phyloP scores from a whole-genome alignment of 352 stramenopile species.

The Phytophthora ramorum region DNA sequence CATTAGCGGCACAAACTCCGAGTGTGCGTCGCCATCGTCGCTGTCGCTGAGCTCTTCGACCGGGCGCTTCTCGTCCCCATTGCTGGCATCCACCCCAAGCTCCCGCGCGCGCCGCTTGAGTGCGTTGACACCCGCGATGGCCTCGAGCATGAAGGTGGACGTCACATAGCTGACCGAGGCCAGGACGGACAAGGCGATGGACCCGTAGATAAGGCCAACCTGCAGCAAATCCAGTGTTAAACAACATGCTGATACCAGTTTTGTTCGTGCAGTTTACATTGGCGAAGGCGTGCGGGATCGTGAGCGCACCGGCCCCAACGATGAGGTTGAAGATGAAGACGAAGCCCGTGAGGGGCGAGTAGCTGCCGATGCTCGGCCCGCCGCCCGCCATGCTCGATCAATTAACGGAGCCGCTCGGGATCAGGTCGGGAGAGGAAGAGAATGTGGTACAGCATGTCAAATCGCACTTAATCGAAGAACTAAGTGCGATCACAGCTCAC shows the following conservation, averaged over 20 bases:
- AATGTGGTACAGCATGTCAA: constrained; percentile 11
- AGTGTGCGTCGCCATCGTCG: constrained; percentile 52
- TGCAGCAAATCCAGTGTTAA: constrained; percentile 17
- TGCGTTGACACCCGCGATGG: constrained; percentile 83
- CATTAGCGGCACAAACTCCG: constrained; percentile 84
- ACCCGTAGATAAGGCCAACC: constrained; percentile 81
- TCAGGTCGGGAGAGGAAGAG: constrained; percentile 14
- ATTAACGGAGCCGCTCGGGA: constrained; percentile 4
- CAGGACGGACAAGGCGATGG: constrained; percentile 62
- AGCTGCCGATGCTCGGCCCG: constrained; percentile 64
- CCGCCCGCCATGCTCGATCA: constrained; percentile 54
- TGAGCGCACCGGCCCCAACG: constrained; percentile 85
- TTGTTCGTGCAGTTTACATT: constrained; percentile 46
- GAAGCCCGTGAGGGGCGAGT: constrained; percentile 88
- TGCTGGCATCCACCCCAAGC: constrained; percentile 35
- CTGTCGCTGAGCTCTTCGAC: constrained; percentile 42
- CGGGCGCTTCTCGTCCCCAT: constrained; percentile 33
- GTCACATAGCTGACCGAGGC: constrained; percentile 82
- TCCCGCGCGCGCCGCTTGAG: constrained; percentile 64
- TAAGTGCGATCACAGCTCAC: constrained; percentile 18
- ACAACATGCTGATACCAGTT: neutral
- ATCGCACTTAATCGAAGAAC: constrained; percentile 19
- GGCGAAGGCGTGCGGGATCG: constrained; percentile 86
- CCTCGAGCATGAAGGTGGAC: constrained; percentile 87
- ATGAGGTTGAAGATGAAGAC: constrained; percentile 94